Base-by-base conservation (phyloP, 257 asterid species). In the Solanum appendiculatum region DNA sequence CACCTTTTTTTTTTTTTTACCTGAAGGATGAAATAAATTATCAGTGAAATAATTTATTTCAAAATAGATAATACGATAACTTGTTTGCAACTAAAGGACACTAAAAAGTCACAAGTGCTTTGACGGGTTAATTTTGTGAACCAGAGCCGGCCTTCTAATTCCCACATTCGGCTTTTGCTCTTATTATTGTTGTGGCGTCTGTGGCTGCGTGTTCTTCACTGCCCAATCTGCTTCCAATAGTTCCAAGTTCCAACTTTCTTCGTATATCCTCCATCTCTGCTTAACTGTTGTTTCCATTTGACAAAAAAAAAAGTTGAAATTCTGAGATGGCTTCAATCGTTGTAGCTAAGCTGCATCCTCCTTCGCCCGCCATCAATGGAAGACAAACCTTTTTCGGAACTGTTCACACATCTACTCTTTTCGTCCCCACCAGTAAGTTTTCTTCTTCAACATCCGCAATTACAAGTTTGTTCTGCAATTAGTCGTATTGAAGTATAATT, bases 301-400 rank as follows among this genome's bases (percentile, higher is more conserved):
- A 20, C 85, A 29, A 81, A 78, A n/a, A 2, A 46, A 11, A 29
- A 80, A 29, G 64, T 78, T 27, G 12, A 46, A 81, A 18, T 86
- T 34, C 42, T 87, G 85, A 88, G 92, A 93, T 93, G 98, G 97
- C 97, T 88, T 92, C 96, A 85, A 83, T 92, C 21, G 86, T 92
- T 48, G 86, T 92, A 56, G 94, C 95, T 69, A 89, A 91, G 89
- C 87, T 94, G 80, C 91, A 93, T 46, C 90, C 92, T 58, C 94
- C 97, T 9, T 92, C 94, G 20, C 39, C 90, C 86, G 39, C 84
- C 78, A 88, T 88, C 90, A 86, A 54, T 73, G 94, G 90, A 77
- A 91, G 86, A 88, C 94, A 91, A 39, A 90, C 92, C 87, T 70
- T 88, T 87, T 88, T 87, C 40, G 91, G 92, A 60, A 64, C 89